These are phyloP conservation scores for Aspergillus sp. DNA, from an alignment of 2,329 filamentous ascomycete species.

Conservation along the genomic window DNA sequence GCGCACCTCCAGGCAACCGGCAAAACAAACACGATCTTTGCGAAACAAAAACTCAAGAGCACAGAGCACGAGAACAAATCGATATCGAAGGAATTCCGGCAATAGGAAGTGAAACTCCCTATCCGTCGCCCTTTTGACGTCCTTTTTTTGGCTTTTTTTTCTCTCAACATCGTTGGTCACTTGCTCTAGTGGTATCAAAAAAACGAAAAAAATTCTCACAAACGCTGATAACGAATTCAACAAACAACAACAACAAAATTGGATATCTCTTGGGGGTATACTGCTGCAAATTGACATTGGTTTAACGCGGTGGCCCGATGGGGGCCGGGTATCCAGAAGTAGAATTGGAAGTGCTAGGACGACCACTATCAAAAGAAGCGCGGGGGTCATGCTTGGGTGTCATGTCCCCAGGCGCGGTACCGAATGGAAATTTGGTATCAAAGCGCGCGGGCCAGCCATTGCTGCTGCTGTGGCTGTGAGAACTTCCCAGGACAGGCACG, in stretches of 20 bases:
- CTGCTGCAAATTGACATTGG: conserved; percentile 46
- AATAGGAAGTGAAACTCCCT: conserved; percentile 1
- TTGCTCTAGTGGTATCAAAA: conserved; percentile 32
- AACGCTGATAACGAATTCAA: conserved; percentile 35
- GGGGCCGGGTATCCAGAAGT: conserved; percentile 95
- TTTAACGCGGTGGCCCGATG: conserved; percentile 87
- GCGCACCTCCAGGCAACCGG: background rate
- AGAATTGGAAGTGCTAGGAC: conserved; percentile 92
- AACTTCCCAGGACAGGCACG: conserved; percentile 49
- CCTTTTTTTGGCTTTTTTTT: conserved; percentile 8
- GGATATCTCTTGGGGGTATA: conserved; percentile 45
- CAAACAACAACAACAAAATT: conserved; percentile 44
- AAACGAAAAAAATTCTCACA: conserved; percentile 6
- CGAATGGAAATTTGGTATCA: conserved; percentile 67
- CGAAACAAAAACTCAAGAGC: conserved; percentile 4
- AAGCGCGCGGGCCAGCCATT: conserved; percentile 52
- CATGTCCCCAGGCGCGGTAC: conserved; percentile 67
- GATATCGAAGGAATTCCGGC: background rate
- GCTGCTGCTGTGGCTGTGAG: conserved; percentile 63
- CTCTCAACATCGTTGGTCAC: conserved; percentile 13
- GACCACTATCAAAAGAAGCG: conserved; percentile 85
- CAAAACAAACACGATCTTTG: background rate
- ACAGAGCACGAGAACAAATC: conserved; percentile 11
- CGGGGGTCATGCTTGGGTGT: conserved; percentile 81
- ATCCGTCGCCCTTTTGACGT: background rate